Evolutionary conservation across 129 eudicot genomes (phyloP).

Genomic region (carrot (Daucus carota)): DNA sequence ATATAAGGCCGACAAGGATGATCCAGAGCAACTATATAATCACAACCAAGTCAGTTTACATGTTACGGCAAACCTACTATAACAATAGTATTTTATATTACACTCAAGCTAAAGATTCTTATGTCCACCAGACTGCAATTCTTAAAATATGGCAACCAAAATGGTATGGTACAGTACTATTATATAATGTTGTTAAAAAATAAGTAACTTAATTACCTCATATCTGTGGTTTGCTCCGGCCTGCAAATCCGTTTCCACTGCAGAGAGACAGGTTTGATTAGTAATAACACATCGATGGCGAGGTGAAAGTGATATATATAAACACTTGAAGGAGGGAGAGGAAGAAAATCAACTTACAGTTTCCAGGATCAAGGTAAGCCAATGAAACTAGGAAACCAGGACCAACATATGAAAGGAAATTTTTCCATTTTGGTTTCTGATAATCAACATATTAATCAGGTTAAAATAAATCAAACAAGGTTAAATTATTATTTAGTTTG

Average conservation of each 20-base stretch:
- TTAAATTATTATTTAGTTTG: no score
- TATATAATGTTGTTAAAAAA: no score
- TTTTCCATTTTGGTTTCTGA: constrained; percentile 45
- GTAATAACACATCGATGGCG: not conserved
- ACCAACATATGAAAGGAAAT: constrained; percentile 40
- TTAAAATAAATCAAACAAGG: not conserved
- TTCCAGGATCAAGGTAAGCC: constrained; percentile 65
- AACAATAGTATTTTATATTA: no score
- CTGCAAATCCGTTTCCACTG: constrained; percentile 70
- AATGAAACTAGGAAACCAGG: constrained; percentile 59
- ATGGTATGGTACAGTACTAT: no score
- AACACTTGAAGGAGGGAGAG: not conserved
- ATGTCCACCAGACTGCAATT: no score
- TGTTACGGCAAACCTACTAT: not conserved
- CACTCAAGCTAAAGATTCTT: no score
- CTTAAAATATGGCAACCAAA: no score
- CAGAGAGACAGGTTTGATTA: not conserved
- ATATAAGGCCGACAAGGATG: constrained; percentile 43
- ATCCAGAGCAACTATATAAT: constrained; percentile 43
- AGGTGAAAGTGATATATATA: no score
- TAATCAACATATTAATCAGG: not conserved
- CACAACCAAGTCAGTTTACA: not conserved
- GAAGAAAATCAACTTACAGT: constrained; percentile 24
- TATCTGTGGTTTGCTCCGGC: constrained; percentile 60
- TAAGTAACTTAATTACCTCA: constrained; percentile 21